Base-by-base conservation (phyloP, 176 grass and related monocot genomes). In the Rhipidocladum racemiflorum region DNA sequence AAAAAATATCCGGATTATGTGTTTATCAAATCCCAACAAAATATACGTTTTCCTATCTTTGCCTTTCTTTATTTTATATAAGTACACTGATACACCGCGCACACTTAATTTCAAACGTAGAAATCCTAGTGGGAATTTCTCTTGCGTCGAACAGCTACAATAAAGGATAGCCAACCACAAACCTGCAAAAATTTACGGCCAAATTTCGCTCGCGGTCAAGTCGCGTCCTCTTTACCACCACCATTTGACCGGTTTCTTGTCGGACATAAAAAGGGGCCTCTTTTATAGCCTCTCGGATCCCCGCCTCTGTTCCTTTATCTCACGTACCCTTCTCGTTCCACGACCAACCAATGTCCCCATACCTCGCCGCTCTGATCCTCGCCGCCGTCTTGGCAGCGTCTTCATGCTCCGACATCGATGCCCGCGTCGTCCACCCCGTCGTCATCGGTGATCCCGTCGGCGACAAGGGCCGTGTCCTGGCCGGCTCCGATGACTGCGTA, bases 161-260 rank as follows among this genome's bases (percentile, higher is more conserved):
- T 76, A n/a, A 90, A 72, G 83, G 72, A 28, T 66, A 66, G 5
- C 78, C 88, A 90, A 66, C 83, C 56, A 66, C 3, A 16, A 46
- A 21, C 15, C 60, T 17, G 65, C 73, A 25, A 30, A 82, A 86
- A 65, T 44, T 85, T 51, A 48, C 42, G 88, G 81, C 30, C 68
- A 83, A 14, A 30, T 86, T 78, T 86, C 6, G 15, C 59, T 27
- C 27, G 11, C 57, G 44, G 65, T 82, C 65, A 70, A 89, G 35
- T 53, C 25, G 57, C 18, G 6, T 21, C n/a, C 32, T 76, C 87
- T 54, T 80, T 61, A 77, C 71, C 78, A 72, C 78, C 27, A 72
- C 34, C 32, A 42, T 42, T 29, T 81, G 14, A 57, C 61, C 61
- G 20, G 36, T 28, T 80, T 74, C 45, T 81, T 80, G 25, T 42